Base-by-base conservation (phyloP, 257 asterid species). In the Perilla frutescens region DNA sequence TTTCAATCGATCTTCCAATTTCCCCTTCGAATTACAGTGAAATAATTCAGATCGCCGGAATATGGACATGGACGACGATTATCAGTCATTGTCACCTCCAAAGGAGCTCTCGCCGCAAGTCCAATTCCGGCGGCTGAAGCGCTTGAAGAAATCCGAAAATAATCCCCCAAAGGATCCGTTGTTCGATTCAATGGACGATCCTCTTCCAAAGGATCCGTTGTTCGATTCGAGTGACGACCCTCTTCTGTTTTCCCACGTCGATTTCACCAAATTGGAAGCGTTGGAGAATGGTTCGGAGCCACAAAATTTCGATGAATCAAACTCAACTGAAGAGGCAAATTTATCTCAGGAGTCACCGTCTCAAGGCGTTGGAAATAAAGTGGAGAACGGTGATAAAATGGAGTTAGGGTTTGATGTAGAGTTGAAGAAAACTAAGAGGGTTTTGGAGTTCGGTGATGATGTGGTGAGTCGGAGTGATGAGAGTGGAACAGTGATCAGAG, bases 21-120 rank as follows among this genome's bases (percentile, higher is more conserved):
- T n/a, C 7, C 47, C 56, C 40, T 29, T 53, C 63, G 6, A 11
- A 2, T 55, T 55, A 41, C 54, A 6, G 1, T 32, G 7, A 6
- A 15, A 11, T 8, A 47, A 14, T n/a, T 7, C 13, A 14, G 39
- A 36, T 8, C 12, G 31, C 65, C 32, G 31, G 70, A 15, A 66
- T 63, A 93, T 93, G 98, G 96, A 89, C n/a, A 89, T 86, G 82
- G 91, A 89, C 60, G 98, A 91, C 68, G 96, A 87, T 61, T 85
- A 63, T 65, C 84, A 69, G 84, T 75, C 89, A 0, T 72, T 81
- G 20, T 77, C 86, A 11, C 85, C 78, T 6, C 79, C 70, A 8
- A 71, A 64, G 47, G 81, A 70, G 62, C 80, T 77, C 4, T 79
- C 88, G 34, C 91, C 84, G 80, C 81, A 74, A 37, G 62, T 74